phyloP scores from a whole-genome alignment of 441 rosid species.

The Sinapis alba region DNA sequence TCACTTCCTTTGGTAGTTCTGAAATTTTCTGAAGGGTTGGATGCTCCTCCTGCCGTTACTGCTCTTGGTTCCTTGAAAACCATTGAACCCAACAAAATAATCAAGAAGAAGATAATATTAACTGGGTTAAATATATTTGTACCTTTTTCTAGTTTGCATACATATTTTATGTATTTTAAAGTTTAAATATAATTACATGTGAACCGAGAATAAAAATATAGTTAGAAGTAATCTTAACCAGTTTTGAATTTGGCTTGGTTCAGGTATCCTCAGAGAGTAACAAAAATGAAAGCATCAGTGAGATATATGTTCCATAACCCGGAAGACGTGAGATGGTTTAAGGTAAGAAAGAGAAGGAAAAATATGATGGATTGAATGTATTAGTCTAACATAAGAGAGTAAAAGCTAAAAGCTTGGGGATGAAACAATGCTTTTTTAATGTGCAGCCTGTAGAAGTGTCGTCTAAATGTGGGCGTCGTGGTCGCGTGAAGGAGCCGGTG shows the following conservation, averaged over 20 bases:
- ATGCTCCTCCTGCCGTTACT: conserved; percentile 66
- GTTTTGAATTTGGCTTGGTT: conserved; percentile 26
- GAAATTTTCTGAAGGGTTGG: conserved; percentile 55
- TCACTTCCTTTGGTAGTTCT: conserved; percentile 81
- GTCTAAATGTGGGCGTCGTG: conserved; percentile 84
- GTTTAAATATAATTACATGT: too few species aligned
- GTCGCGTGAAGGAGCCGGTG: conserved; percentile 93
- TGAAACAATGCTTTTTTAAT: not conserved
- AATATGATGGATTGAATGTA: not conserved
- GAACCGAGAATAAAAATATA: not conserved
- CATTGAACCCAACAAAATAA: conserved; percentile 81
- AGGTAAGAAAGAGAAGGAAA: conserved; percentile 50
- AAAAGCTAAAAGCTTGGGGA: conserved; percentile 1
- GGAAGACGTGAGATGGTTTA: conserved; percentile 96
- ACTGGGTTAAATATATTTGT: conserved; percentile 64
- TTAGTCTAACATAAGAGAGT: not conserved
- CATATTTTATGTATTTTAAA: not conserved
- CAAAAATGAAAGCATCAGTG: conserved; percentile 79
- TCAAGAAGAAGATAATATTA: conserved; percentile 83
- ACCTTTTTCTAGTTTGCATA: not conserved
- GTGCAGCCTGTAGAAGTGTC: conserved; percentile 94
- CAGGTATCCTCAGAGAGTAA: conserved; percentile 95
- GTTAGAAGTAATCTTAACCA: not conserved
- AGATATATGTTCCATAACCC: conserved; percentile 93
- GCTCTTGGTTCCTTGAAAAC: conserved; percentile 92